phyloP scores from a whole-genome alignment of 352 stramenopile genomes.

The Globisporangium viniferum region DNA sequence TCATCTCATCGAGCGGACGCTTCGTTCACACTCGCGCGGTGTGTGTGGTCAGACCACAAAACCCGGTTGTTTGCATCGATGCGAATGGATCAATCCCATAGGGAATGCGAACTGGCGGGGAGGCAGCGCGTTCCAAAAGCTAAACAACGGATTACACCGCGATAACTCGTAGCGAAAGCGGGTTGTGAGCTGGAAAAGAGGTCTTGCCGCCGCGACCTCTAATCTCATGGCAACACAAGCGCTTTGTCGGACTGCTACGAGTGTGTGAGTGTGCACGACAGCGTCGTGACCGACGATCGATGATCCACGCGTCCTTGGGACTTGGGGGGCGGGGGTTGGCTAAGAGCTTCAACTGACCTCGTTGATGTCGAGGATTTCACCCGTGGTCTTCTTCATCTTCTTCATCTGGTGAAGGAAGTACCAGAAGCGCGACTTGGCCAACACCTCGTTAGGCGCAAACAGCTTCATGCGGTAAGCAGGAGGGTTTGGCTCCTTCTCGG shows the following conservation, averaged over 20 bases:
- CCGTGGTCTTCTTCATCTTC: constrained; percentile 99
- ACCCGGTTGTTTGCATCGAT: background rate
- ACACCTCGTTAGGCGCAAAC: constrained; percentile 96
- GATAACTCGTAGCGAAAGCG: constrained; percentile 58
- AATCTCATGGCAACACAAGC: constrained; percentile 87
- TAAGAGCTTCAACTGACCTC: constrained; percentile 81
- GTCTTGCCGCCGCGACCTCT: constrained; percentile 16
- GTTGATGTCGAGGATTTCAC: constrained; percentile 99
- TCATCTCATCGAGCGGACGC: background rate
- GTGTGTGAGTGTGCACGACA: constrained; percentile 11
- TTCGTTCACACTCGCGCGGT: constrained; percentile 1
- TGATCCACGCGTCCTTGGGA: background rate
- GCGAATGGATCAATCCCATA: background rate
- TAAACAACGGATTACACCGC: constrained; percentile 78
- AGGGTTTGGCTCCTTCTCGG: constrained; percentile 97
- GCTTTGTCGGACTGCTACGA: constrained; percentile 59
- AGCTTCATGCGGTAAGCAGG: constrained; percentile 99
- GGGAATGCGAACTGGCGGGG: background rate
- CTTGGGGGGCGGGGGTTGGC: too few relatives aligned
- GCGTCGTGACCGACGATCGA: background rate
- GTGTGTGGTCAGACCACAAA: background rate
- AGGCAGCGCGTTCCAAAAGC: constrained; percentile 28
- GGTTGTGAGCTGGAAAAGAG: constrained; percentile 85
- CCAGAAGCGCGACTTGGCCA: constrained; percentile 99
- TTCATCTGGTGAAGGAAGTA: constrained; percentile 99